A percentile compares a stretch with the other conserved stretches of the same genome.
Conservation (phyloP, 805 yeast species). For the Ogataea nakhonphanomensis region DNA sequence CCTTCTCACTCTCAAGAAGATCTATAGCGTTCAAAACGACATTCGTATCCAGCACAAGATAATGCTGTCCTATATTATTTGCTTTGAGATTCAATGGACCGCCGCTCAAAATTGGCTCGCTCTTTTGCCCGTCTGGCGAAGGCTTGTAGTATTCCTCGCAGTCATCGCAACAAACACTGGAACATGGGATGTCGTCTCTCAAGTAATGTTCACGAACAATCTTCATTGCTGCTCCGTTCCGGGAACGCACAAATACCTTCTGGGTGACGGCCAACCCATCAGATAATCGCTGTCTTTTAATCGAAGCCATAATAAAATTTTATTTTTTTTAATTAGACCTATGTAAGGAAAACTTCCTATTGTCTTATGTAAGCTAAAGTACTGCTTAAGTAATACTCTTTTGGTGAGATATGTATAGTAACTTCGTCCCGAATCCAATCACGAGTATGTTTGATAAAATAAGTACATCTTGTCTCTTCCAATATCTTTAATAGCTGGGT, state of each 20-base stretch:
- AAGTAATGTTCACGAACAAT: constrained; percentile 92
- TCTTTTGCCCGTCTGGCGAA: constrained; percentile 65
- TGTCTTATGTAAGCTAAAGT: too few relatives aligned
- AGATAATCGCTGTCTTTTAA: constrained; percentile 41
- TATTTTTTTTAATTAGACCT: neutral
- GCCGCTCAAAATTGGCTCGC: constrained; percentile 61
- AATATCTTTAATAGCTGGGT: too few relatives aligned
- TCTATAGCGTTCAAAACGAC: constrained; percentile 87
- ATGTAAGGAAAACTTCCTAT: too few relatives aligned
- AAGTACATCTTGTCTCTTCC: too few relatives aligned
- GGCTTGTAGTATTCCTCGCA: constrained; percentile 58
- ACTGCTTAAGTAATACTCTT: too few relatives aligned
- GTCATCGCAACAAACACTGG: constrained; percentile 60
- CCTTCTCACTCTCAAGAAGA: constrained; percentile 69
- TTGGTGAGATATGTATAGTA: too few relatives aligned
- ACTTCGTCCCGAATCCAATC: too few relatives aligned
- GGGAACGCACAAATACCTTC: constrained; percentile 87
- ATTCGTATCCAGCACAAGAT: constrained; percentile 83
- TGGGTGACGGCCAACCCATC: constrained; percentile 67
- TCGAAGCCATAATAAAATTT: constrained; percentile 11
- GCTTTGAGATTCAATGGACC: constrained; percentile 48
- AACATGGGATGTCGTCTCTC: constrained; percentile 89
- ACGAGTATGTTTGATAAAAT: too few relatives aligned
- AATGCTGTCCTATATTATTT: constrained; percentile 61
- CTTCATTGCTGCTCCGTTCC: constrained; percentile 86